Evolutionary conservation across 306 rosid genomes (phyloP).

Genomic region (Cyamopsis tetragonoloba): DNA sequence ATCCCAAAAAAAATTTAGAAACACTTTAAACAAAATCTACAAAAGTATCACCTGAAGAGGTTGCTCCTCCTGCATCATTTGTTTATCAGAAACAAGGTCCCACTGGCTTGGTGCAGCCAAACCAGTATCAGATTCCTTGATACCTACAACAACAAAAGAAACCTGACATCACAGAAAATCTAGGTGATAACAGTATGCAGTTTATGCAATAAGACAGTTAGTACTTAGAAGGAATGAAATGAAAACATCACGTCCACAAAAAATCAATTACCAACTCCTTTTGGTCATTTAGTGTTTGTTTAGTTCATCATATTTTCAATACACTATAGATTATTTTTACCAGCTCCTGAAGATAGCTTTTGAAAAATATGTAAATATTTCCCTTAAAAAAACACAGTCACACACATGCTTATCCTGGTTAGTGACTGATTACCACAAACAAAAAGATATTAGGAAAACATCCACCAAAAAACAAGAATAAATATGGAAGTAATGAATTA

Average conservation of each 20-base stretch:
- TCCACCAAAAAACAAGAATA: background rate
- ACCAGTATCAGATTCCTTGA: slow-evolving; percentile 93
- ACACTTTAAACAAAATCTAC: background rate
- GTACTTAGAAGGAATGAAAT: background rate
- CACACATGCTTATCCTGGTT: background rate
- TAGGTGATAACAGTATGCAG: background rate
- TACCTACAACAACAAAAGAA: slow-evolving; percentile 42
- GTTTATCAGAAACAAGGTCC: slow-evolving; percentile 91
- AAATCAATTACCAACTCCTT: background rate
- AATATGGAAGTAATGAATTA: background rate
- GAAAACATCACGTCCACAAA: no score
- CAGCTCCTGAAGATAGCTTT: no score
- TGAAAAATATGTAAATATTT: no score
- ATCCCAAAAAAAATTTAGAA: background rate
- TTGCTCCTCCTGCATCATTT: slow-evolving; percentile 96
- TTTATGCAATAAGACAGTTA: background rate
- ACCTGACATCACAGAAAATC: background rate
- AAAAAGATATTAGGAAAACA: background rate
- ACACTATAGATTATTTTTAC: no score
- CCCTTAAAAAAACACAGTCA: no score
- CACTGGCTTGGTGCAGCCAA: slow-evolving; percentile 94
- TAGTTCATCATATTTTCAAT: no score
- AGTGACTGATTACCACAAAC: background rate
- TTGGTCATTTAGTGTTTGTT: no score
- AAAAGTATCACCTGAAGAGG: slow-evolving; percentile 68